A percentile compares a stretch with the other conserved stretches of the same genome.
Conservation (phyloP, 2,329 filamentous ascomycete genomes). For the Diaporthe caulivora region DNA sequence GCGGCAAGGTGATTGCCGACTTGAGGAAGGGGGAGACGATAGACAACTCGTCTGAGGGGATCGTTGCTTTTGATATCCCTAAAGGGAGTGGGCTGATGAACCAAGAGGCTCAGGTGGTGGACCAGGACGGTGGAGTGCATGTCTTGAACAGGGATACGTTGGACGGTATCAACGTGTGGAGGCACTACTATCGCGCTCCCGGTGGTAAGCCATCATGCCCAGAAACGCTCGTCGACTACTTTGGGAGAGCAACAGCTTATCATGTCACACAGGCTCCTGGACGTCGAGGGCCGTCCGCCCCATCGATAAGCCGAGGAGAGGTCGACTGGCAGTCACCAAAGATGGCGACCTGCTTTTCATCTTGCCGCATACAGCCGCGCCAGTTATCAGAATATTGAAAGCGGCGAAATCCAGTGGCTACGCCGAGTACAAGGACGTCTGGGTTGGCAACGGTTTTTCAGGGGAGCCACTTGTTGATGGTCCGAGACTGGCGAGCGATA, state of each 20-base stretch:
- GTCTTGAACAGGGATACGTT: slow-evolving; percentile 60
- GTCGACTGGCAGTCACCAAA: slow-evolving; percentile 51
- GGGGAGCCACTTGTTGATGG: slow-evolving; percentile 56
- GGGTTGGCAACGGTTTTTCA: slow-evolving; percentile 50
- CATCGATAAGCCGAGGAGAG: slow-evolving; percentile 50
- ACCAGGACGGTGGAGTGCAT: slow-evolving; percentile 59
- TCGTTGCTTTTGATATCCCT: slow-evolving; percentile 58
- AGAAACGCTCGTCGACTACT: not conserved
- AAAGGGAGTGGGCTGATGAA: slow-evolving; percentile 61
- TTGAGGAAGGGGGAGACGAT: slow-evolving; percentile 53
- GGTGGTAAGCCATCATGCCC: slow-evolving; percentile 43
- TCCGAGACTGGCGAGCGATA: slow-evolving; percentile 50
- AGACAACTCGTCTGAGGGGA: slow-evolving; percentile 53
- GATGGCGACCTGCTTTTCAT: slow-evolving; percentile 53
- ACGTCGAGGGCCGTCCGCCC: slow-evolving; percentile 48
- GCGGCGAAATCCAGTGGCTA: slow-evolving; percentile 48
- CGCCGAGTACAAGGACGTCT: slow-evolving; percentile 51
- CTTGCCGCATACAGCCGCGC: slow-evolving; percentile 49
- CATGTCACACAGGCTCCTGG: slow-evolving; percentile 48
- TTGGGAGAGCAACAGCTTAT: slow-evolving; percentile 2
- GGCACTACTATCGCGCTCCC: slow-evolving; percentile 54
- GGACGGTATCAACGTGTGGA: slow-evolving; percentile 50
- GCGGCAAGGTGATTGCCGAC: slow-evolving; percentile 51
- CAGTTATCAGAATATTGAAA: slow-evolving; percentile 49
- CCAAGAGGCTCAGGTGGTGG: slow-evolving; percentile 62